These are phyloP conservation scores for Mortierella sp. DNA, from an alignment of 371 early-diverging fungal genomes.

Conservation along the genomic window DNA sequence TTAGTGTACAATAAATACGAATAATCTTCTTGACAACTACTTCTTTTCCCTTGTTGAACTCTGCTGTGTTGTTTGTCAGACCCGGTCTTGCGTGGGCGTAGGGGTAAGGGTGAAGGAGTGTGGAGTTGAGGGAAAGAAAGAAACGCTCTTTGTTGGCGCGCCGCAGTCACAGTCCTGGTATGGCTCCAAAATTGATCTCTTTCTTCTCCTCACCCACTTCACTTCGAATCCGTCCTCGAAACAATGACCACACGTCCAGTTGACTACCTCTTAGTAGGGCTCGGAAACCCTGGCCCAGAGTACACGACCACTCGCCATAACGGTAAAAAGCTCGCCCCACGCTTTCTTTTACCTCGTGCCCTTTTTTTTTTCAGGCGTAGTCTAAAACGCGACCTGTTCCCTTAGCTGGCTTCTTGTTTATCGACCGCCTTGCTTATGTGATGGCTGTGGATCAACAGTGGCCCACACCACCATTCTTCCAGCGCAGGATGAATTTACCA, in stretches of 20 bases:
- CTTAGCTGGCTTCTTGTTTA: conserved; percentile 63
- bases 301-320: conserved; percentile 63
- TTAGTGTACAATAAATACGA: too few relatives aligned
- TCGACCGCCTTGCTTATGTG: conserved; percentile 64
- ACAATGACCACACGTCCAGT: conserved; percentile 55
- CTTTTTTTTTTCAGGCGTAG: not conserved
- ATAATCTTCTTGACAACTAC: too few relatives aligned
- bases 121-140: too few relatives aligned
- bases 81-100: too few relatives aligned
- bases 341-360: not conserved
- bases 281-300: conserved; percentile 60
- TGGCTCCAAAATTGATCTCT: too few relatives aligned
- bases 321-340: conserved; percentile 56
- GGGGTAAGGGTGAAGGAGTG: too few relatives aligned
- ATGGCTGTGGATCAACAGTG: conserved; percentile 56
- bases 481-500: conserved; percentile 52
- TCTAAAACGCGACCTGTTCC: not conserved
- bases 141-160: too few relatives aligned
- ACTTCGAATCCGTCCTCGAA: too few relatives aligned
- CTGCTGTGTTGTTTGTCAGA: too few relatives aligned
- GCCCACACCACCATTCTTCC: conserved; percentile 49
- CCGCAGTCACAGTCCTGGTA: too few relatives aligned
- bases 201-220: too few relatives aligned
- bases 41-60: too few relatives aligned
- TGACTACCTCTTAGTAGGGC: conserved; percentile 61